Percentiles rank a stretch among this genome's conserved stretches.
phyloP scores from a whole-genome alignment of 2,329 filamentous ascomycete genomes.

The Orbilia ellipsospora region DNA sequence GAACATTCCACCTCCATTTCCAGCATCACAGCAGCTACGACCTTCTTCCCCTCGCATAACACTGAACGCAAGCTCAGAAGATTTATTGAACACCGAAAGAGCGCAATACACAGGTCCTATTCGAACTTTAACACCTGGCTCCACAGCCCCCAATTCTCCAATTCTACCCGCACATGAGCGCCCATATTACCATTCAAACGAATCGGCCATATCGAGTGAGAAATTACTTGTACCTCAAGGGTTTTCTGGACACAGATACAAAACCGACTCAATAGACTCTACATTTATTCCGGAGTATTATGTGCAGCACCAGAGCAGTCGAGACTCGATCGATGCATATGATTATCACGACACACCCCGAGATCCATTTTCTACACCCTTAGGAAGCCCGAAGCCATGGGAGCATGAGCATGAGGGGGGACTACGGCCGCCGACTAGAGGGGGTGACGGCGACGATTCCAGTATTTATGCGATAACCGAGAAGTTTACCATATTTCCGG shows the following conservation, averaged over 20 bases:
- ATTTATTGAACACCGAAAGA: constrained; percentile 30
- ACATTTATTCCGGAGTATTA: constrained; percentile 43
- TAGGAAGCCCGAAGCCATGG: constrained; percentile 42
- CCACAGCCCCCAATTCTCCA: constrained; percentile 44
- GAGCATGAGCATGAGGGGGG: constrained; percentile 36
- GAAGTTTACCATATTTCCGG: constrained; percentile 78
- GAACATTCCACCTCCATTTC: constrained; percentile 45
- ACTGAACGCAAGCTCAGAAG: constrained; percentile 46
- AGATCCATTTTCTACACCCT: constrained; percentile 48
- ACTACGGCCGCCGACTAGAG: constrained; percentile 70
- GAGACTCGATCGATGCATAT: constrained; percentile 44
- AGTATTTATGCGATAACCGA: constrained; percentile 79
- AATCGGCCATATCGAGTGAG: constrained; percentile 22
- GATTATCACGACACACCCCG: constrained; percentile 21
- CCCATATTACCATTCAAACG: constrained; percentile 27
- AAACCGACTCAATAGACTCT: constrained; percentile 36
- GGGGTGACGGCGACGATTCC: constrained; percentile 64
- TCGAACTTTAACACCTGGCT: constrained; percentile 43
- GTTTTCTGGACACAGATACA: constrained; percentile 37
- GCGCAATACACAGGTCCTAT: constrained; percentile 49
- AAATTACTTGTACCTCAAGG: constrained; percentile 43
- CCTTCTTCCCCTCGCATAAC: constrained; percentile 46
- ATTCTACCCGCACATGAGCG: constrained; percentile 26
- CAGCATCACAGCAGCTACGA: constrained; percentile 34
- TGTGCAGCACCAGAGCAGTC: constrained; percentile 29